Percentiles rank a stretch among this genome's conserved stretches.
These are phyloP conservation scores for Gnaphalium uliginosum DNA, from an alignment of 129 eudicot genomes.

Conservation along the genomic window DNA sequence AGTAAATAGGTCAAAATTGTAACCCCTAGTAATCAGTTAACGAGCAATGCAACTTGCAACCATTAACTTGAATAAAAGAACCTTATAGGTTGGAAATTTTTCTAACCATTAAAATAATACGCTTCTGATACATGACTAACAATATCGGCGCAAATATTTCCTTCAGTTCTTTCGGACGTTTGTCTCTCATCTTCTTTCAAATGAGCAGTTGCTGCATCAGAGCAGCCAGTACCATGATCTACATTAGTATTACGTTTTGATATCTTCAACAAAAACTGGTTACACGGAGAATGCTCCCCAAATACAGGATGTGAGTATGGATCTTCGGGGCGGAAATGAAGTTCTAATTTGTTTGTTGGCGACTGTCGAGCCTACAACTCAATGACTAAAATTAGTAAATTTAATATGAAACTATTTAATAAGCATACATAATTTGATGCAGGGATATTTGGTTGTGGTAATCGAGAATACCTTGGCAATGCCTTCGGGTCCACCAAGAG, in stretches of 20 bases:
- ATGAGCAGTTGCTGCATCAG: slow-evolving; percentile 18
- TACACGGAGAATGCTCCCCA: slow-evolving; percentile 62
- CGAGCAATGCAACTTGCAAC: neutral
- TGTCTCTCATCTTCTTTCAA: slow-evolving; percentile 41
- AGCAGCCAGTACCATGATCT: neutral
- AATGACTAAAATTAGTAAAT: neutral
- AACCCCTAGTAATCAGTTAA: neutral
- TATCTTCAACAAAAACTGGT: slow-evolving; percentile 64
- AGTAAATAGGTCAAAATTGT: neutral
- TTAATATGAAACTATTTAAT: neutral
- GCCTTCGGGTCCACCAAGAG: slow-evolving; percentile 77
- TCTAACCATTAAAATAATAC: slow-evolving; percentile 76
- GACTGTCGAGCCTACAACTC: slow-evolving; percentile 66
- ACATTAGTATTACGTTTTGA: slow-evolving; percentile 36
- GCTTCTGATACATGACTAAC: slow-evolving; percentile 66
- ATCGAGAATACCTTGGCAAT: slow-evolving; percentile 61
- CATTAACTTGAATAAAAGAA: neutral
- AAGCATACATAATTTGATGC: neutral
- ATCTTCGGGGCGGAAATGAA: slow-evolving; percentile 94
- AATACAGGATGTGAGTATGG: slow-evolving; percentile 86
- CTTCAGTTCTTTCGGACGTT: slow-evolving; percentile 36
- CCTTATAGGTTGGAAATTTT: slow-evolving; percentile 7
- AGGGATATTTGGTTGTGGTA: slow-evolving; percentile 1
- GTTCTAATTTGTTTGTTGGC: slow-evolving; percentile 65
- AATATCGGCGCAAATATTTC: slow-evolving; percentile 60